Evolutionary conservation across 2,329 filamentous ascomycete genomes (phyloP), one percentile per base, ranked within the genome.

Genomic region (Colletotrichum chrysophilum): DNA sequence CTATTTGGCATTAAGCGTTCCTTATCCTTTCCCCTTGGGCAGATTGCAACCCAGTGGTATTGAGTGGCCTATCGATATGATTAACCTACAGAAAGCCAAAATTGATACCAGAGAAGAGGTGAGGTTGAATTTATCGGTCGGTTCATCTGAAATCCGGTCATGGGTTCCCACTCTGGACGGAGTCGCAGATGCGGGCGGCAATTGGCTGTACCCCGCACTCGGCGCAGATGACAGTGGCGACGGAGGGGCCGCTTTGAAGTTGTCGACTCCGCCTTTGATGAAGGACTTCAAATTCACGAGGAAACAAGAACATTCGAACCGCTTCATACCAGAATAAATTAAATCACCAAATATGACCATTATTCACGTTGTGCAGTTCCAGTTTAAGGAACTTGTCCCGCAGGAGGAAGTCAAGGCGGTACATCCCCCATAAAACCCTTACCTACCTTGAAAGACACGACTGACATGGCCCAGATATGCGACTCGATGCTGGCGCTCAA

Each of bases 351-450:
- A 64, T 4, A 94, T 94, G 92, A 81, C 91, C 0, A 87, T 94
- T 78, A 86, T 91, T n/a, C 93, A 95, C 81, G 89, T 94, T 66
- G 93, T 95, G 4, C 85, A 94, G 30, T 93, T 94, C 79, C 87
- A 91, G 76, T 94, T 94, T 86, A 92, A 93, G 80, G 82, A 89
- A 1, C 84, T 85, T 1, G 82, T 87, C 3, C 85, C 86, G 2
- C 78, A 86, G 1, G 87, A 88, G 18, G 85, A 89, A 36, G 85
- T 94, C 9, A 85, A 90, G 78, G 88, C 90, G 79, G 93, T 93
- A 84, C 61, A 88, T 84, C 21, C 18, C 24, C 18, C 14, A 1
- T 58, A 13, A 12, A 48, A 16, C 6, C 16, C 30, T 13, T 1
- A 0, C 36, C 13, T 28, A 55, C n/a, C 43, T 43, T 28, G 16